Evolutionary conservation across 768 basidiomycete species (phyloP).

Genomic region (Suillus paluster): DNA sequence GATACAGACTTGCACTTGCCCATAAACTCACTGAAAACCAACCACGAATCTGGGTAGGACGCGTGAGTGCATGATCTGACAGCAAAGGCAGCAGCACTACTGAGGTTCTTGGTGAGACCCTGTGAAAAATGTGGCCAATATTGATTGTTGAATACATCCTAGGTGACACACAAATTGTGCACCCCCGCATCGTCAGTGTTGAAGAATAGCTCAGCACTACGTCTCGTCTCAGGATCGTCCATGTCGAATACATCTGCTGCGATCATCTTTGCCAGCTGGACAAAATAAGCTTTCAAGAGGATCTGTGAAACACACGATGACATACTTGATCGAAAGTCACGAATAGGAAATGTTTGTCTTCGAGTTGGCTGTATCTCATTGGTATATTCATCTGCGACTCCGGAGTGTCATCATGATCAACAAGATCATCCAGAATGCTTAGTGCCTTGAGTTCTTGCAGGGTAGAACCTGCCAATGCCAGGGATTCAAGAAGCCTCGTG

Average conservation of each 20-base stretch:
- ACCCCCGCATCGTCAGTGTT: slow-evolving; percentile 16
- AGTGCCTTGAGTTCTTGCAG: slow-evolving; percentile 27
- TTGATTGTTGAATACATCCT: slow-evolving; percentile 46
- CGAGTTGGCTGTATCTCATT: no score
- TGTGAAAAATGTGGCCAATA: no score
- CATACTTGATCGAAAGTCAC: no score
- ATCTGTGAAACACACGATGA: no score
- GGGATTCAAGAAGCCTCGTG: no score
- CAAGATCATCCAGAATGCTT: slow-evolving; percentile 28
- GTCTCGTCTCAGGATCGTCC: slow-evolving; percentile 8
- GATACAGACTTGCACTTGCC: no score
- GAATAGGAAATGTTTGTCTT: no score
- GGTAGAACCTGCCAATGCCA: slow-evolving; percentile 42
- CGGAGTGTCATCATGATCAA: slow-evolving; percentile 44
- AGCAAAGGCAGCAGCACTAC: no score
- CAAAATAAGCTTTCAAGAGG: slow-evolving; percentile 1
- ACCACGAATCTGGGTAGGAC: no score
- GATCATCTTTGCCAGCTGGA: slow-evolving; percentile 29
- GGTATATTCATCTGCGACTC: slow-evolving; percentile 24
- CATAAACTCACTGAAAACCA: no score
- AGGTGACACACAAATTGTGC: slow-evolving; percentile 42
- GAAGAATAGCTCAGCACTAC: slow-evolving; percentile 17
- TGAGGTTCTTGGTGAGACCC: no score
- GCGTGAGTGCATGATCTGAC: no score
- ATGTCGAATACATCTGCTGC: slow-evolving; percentile 22